A percentile compares a stretch with the other conserved stretches of the same genome.
Evolutionary conservation across 2,329 filamentous ascomycete species (phyloP).

Genomic region (Lanzia echinophila): DNA sequence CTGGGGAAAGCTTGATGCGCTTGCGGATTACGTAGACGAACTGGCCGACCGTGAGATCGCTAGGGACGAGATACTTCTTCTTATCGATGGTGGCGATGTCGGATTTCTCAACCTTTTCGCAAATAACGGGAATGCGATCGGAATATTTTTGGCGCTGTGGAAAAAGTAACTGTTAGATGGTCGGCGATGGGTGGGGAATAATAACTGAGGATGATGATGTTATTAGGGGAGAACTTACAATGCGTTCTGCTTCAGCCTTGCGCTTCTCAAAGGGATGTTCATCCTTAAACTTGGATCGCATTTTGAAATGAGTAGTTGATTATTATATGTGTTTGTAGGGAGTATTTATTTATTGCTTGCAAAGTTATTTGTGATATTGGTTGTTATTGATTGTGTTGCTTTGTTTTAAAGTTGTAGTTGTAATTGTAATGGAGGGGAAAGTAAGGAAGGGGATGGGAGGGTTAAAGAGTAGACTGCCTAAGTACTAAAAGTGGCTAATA

Average conservation of each 20-base stretch:
- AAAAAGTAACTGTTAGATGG: neutral
- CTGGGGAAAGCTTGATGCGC: constrained; percentile 97
- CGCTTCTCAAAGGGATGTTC: constrained; percentile 99
- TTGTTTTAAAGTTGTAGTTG: too few relatives aligned
- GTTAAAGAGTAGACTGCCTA: too few relatives aligned
- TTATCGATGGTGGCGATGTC: constrained; percentile 99
- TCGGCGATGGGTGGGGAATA: neutral
- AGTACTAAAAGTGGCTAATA: too few relatives aligned
- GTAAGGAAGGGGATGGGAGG: too few relatives aligned
- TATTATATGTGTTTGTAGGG: neutral
- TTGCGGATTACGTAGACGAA: constrained; percentile 99
- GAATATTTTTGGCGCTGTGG: constrained; percentile 82
- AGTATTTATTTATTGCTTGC: neutral
- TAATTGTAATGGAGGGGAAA: too few relatives aligned
- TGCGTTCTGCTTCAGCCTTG: constrained; percentile 96
- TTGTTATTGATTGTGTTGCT: too few relatives aligned
- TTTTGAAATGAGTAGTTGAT: constrained; percentile 45
- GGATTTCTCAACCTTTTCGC: constrained; percentile 98
- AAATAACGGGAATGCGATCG: constrained; percentile 98
- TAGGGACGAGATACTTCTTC: constrained; percentile 99
- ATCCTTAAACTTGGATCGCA: constrained; percentile 99
- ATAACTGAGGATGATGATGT: constrained; percentile 4
- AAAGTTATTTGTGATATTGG: neutral
- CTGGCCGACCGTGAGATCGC: constrained; percentile 96
- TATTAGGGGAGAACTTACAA: constrained; percentile 22